Evolutionary conservation across 257 asterid genomes (phyloP), one percentile per base, ranked within the genome.

Genomic region (Echium plantagineum): DNA sequence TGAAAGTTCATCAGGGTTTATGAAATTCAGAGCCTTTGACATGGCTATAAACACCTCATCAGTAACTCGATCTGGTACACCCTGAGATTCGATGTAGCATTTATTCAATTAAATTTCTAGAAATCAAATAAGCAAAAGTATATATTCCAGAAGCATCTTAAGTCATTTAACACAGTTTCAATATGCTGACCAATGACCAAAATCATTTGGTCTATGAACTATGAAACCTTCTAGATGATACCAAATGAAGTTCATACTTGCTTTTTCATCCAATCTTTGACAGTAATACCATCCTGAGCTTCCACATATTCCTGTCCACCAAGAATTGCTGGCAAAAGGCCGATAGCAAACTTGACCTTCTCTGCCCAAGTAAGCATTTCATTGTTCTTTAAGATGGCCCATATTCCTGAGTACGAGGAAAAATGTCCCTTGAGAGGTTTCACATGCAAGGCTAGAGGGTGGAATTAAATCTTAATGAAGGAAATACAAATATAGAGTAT

Each of bases 361-460:
- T 93, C 98, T 0, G 94, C 82, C 98, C 98, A 93, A 0, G 94
- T 89, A 66, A 93, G 98, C 98, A 93, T 93, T 79, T 89, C 97
- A 52, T 78, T 89, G 84, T 93, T 93, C 81, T 78, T 84, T 82
- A 93, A 73, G 80, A 93, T 93, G 59, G 98, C 98, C 85, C 74
- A 74, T 69, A 93, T 70, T 77, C 98, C 98, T 90, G 81, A 59
- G 62, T 62, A 59, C 15, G 15, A 35, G 46, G 10, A 5, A 10
- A 35, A 35, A 24, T 32, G 42, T 32, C 7, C 42, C 42, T 32
- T 35, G 47, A 7, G 15, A 35, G 47, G 47, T 35, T 35, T 6
- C 32, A 3, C 32, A 28, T 28, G 32, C 32, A 28, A 28, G 32
- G 32, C 32, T 28, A 28, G 32, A 28, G 32, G 7, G 32, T 28